phyloP scores from a whole-genome alignment of 805 yeast genomes.

The Schwanniomyces yamadae region DNA sequence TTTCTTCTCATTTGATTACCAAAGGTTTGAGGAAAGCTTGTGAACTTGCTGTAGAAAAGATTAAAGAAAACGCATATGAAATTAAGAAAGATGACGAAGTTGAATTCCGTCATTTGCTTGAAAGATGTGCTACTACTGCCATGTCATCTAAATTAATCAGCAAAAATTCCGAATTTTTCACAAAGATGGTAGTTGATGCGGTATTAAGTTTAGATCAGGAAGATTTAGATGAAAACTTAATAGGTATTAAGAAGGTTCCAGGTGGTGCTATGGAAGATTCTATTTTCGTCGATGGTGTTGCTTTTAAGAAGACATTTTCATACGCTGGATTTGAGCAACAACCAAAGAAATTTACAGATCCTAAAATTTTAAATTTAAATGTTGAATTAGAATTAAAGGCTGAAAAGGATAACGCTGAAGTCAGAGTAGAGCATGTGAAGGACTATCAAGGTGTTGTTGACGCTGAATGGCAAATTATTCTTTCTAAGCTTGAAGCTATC shows the following conservation, averaged over 20 bases:
- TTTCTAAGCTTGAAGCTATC: constrained; percentile 80
- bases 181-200: constrained; percentile 96
- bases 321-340: constrained; percentile 99
- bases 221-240: constrained; percentile 82
- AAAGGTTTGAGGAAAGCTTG: constrained; percentile 87
- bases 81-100: constrained; percentile 53
- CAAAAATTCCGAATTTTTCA: constrained; percentile 83
- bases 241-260: constrained; percentile 91
- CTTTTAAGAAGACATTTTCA: constrained; percentile 94
- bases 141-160: constrained; percentile 94
- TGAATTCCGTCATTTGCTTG: constrained; percentile 69
- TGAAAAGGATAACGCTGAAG: constrained; percentile 98
- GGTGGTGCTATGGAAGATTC: constrained; percentile 98
- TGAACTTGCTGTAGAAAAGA: constrained; percentile 67
- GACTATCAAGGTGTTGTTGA: constrained; percentile 96
- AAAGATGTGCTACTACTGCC: constrained; percentile 94
- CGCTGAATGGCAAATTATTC: constrained; percentile 97
- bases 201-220: constrained; percentile 82
- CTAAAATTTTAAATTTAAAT: constrained; percentile 80
- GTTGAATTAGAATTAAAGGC: constrained; percentile 96
- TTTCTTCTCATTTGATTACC: constrained; percentile 83
- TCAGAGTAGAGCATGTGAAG: constrained; percentile 86
- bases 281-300: constrained; percentile 86
- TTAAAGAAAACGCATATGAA: constrained; percentile 73
- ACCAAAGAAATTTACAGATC: constrained; percentile 79